These are phyloP conservation scores for Raphanus raphanistrum DNA, from an alignment of 345 rosid species.

Conservation along the genomic window DNA sequence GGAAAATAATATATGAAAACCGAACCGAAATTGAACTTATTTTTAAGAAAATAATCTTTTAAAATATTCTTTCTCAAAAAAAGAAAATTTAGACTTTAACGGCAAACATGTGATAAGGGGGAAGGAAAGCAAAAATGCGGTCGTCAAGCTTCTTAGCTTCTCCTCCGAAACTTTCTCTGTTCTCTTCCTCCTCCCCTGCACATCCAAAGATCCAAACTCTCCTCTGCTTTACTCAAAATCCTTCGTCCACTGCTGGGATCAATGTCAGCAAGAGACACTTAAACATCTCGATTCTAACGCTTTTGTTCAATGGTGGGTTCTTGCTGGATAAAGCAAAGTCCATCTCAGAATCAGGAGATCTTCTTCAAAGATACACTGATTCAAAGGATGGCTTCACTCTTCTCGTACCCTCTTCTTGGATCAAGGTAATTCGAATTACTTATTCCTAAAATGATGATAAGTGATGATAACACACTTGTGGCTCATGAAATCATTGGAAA, in stretches of 20 bases:
- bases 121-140: conserved; percentile 28
- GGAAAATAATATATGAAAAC: background rate
- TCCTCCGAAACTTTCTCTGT: conserved; percentile 24
- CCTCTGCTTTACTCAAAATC: conserved; percentile 23
- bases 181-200: background rate
- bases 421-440: conserved; percentile 47
- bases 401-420: conserved; percentile 74
- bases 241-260: background rate
- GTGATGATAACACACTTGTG: background rate
- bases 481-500: background rate
- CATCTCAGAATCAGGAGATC: conserved; percentile 34
- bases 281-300: conserved; percentile 48
- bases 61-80: background rate
- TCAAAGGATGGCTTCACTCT: conserved; percentile 69
- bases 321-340: conserved; percentile 36
- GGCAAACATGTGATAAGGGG: conserved; percentile 23
- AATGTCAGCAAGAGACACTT: conserved; percentile 56
- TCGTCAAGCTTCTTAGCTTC: conserved; percentile 31
- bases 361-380: conserved; percentile 65
- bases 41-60: background rate
- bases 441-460: background rate
- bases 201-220: background rate
- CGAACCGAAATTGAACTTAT: background rate
- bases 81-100: conserved; percentile 10
- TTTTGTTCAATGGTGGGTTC: conserved; percentile 53